These are phyloP conservation scores for Colletotrichum echinochloae DNA, from an alignment of 2,329 filamentous ascomycete genomes.

Conservation along the genomic window DNA sequence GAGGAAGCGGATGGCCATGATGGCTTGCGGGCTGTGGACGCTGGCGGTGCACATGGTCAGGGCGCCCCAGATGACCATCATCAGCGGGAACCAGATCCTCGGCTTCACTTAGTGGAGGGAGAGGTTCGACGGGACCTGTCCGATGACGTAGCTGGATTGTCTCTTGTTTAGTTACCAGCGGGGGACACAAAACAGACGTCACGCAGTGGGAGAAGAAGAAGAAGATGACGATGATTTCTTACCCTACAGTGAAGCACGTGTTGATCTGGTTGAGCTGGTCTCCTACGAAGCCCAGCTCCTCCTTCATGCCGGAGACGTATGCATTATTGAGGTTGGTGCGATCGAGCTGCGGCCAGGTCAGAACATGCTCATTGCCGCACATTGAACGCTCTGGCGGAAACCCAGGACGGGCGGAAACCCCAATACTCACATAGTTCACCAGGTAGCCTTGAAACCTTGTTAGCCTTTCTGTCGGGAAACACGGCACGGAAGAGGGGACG, in stretches of 20 bases:
- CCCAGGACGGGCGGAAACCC: too few species aligned
- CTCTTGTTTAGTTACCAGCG: not conserved
- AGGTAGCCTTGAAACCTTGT: slow-evolving; percentile 53
- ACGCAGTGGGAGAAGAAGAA: not conserved
- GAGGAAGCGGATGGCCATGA: slow-evolving; percentile 62
- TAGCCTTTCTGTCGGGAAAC: not conserved
- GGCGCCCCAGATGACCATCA: slow-evolving; percentile 73
- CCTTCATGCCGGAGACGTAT: slow-evolving; percentile 56
- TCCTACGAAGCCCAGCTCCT: slow-evolving; percentile 49
- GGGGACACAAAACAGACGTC: too few species aligned
- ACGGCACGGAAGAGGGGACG: not conserved
- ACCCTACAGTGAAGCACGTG: slow-evolving; percentile 61
- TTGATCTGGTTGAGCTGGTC: slow-evolving; percentile 64
- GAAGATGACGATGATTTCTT: slow-evolving; percentile 42
- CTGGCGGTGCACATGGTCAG: slow-evolving; percentile 72
- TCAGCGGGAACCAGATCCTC: slow-evolving; percentile 71
- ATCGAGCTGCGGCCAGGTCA: slow-evolving; percentile 9
- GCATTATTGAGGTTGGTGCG: slow-evolving; percentile 51
- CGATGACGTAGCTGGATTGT: slow-evolving; percentile 56
- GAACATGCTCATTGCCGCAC: not conserved
- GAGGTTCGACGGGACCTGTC: slow-evolving; percentile 71
- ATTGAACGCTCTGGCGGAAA: not conserved
- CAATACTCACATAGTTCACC: slow-evolving; percentile 61
- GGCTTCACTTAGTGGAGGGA: slow-evolving; percentile 73
- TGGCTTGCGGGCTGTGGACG: slow-evolving; percentile 61